Evolutionary conservation across 768 basidiomycete genomes (phyloP).

Genomic region (Pulveroboletus sp.): DNA sequence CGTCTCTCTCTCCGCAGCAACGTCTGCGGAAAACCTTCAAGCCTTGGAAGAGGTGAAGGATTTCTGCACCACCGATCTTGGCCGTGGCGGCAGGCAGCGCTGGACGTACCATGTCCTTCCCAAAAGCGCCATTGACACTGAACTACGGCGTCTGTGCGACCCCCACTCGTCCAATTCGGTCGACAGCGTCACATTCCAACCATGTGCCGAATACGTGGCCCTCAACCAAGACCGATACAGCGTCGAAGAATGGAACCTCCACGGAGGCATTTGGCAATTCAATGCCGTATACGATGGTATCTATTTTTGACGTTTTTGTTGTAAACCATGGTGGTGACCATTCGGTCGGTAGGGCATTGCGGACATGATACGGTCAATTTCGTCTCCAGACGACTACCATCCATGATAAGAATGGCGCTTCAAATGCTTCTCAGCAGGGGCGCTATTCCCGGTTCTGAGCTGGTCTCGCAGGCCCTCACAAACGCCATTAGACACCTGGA

Average conservation of each 20-base stretch:
- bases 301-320: slow-evolving; percentile 28
- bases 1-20: slow-evolving; percentile 44
- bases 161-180: slow-evolving; percentile 33
- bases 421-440: slow-evolving; percentile 31
- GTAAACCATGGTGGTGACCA: slow-evolving; percentile 22
- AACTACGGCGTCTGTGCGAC: slow-evolving; percentile 38
- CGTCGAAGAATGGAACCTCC: slow-evolving; percentile 40
- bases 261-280: slow-evolving; percentile 41
- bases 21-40: slow-evolving; percentile 44
- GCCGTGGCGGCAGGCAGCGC: slow-evolving; percentile 45
- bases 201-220: slow-evolving; percentile 34
- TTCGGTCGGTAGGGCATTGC: slow-evolving; percentile 39
- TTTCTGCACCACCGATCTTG: slow-evolving; percentile 53
- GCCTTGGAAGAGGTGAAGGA: slow-evolving; percentile 54
- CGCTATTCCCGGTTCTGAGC: slow-evolving; percentile 26
- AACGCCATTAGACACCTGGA: slow-evolving; percentile 42
- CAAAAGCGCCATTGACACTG: slow-evolving; percentile 38
- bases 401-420: slow-evolving; percentile 39
- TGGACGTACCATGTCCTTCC: slow-evolving; percentile 53
- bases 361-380: slow-evolving; percentile 48
- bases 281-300: slow-evolving; percentile 47
- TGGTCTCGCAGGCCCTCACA: slow-evolving; percentile 38
- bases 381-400: slow-evolving; percentile 39
- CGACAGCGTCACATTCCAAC: slow-evolving; percentile 45
- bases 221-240: slow-evolving; percentile 42